phyloP scores from a whole-genome alignment of 352 stramenopile genomes.

The Thalassiosira exigua region DNA sequence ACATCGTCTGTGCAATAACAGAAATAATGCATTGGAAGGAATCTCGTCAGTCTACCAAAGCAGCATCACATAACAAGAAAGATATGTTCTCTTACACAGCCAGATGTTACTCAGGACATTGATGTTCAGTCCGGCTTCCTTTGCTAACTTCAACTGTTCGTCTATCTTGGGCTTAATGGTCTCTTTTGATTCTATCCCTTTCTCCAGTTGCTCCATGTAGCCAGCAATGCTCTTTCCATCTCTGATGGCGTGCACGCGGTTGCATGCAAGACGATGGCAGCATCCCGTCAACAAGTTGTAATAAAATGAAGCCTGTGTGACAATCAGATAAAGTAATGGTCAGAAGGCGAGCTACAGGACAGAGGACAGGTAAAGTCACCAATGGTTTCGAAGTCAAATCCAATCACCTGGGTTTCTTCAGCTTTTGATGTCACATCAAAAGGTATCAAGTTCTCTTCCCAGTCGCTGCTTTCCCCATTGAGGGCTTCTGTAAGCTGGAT shows the following conservation, averaged over 20 bases:
- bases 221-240: conserved; percentile 36
- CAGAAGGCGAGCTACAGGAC: no score
- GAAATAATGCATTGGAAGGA: background rate
- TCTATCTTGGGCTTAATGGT: conserved; percentile 54
- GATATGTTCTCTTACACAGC: conserved; percentile 33
- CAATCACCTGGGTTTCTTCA: conserved; percentile 37
- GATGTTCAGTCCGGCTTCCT: conserved; percentile 57
- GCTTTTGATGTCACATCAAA: conserved; percentile 1
- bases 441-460: conserved; percentile 20
- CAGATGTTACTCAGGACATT: conserved; percentile 46
- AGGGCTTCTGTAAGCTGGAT: conserved; percentile 34
- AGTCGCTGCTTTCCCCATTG: conserved; percentile 1
- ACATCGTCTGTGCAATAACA: conserved; percentile 10
- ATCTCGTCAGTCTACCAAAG: background rate
- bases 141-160: conserved; percentile 31
- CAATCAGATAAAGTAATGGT: conserved; percentile 10
- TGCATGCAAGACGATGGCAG: conserved; percentile 25
- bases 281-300: conserved; percentile 21
- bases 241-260: conserved; percentile 47
- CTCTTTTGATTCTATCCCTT: conserved; percentile 44
- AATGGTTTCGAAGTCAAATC: no score
- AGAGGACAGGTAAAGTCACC: no score
- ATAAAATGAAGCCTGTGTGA: conserved; percentile 11
- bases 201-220: conserved; percentile 25
- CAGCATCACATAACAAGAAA: conserved; percentile 4